Evolutionary conservation across 2,329 filamentous ascomycete genomes (phyloP).

Genomic region (Ceratocystis cubensis): DNA sequence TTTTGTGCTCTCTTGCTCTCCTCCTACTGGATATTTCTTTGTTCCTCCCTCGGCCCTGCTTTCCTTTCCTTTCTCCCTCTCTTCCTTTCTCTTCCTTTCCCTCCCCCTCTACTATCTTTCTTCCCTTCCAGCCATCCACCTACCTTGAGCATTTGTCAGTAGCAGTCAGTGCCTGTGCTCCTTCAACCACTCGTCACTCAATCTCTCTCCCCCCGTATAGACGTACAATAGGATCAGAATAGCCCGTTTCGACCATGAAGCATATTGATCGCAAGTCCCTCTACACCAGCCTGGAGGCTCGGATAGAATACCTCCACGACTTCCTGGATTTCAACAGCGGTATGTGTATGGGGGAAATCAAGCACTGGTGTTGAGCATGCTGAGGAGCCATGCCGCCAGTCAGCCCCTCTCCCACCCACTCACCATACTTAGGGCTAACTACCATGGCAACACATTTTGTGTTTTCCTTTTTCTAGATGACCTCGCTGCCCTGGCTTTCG

Average conservation of each 20-base stretch:
- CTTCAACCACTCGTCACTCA: background rate
- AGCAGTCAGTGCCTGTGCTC: background rate
- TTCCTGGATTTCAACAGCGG: constrained; percentile 64
- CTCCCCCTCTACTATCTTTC: background rate
- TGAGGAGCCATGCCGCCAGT: background rate
- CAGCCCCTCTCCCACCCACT: background rate
- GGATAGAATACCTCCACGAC: constrained; percentile 60
- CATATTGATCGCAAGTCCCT: constrained; percentile 59
- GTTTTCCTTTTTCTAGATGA: constrained; percentile 41
- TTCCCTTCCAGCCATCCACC: background rate
- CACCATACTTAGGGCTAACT: background rate
- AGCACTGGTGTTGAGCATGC: background rate
- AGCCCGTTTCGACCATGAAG: constrained; percentile 30
- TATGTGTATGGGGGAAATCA: constrained; percentile 31
- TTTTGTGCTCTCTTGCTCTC: background rate
- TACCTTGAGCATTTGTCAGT: background rate
- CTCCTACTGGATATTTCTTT: background rate
- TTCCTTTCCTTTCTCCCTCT: background rate
- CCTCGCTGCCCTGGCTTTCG: constrained; percentile 55
- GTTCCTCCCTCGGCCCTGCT: background rate
- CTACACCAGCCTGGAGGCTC: constrained; percentile 56
- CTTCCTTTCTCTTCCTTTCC: background rate
- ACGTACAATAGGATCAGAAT: background rate
- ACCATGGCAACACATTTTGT: background rate
- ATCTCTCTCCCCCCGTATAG: background rate